Evolutionary conservation across 2,329 filamentous ascomycete genomes (phyloP), one percentile per base, ranked within the genome.

Genomic region (Monosporascus sp.): DNA sequence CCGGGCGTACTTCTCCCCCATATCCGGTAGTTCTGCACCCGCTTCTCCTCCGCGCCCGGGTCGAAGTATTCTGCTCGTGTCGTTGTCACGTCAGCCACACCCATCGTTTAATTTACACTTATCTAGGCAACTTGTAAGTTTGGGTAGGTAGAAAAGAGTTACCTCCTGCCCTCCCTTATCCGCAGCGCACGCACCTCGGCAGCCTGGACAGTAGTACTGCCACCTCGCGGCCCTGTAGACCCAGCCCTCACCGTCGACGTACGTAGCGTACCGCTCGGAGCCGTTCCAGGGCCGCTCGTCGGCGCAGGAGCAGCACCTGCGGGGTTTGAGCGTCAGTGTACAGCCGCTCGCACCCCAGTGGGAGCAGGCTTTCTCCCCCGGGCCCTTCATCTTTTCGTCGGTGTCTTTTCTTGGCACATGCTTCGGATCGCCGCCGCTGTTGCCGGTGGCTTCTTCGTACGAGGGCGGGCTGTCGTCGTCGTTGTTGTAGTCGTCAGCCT

Each of bases 201-300:
- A 60, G 25, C 5, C 48, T 7, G 57, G 55, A 22, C 58, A 59
- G 22, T 60, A 59, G 44, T 55, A 57, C 8, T 55, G 51, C 58
- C 58, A 60, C 24, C 55, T 55, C 43, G 38, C 39, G 7, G 57
- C 58, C 18, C 27, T 49, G 20, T 56, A 44, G 14, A 59, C 50
- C 51, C 53, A 60, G 17, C 54, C 57, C 17, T 55, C 37, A 7
- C 55, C 51, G 36, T 56, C 55, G 17, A 56, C 55, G 43, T 56
- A 59, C 54, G 51, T 54, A n/a, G 57, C 24, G 27, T 60, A 60
- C 11, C 54, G 49, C 15, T 55, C 55, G 7, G 51, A 57, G 18
- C 53, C 43, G 7, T 48, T 50, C n/a, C 27, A 8, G 2, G 53
- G 52, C 7, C 58, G 55, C 3, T 54, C 9, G 18, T 60, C 58